Conservation (phyloP, 305 asterid genomes). For the Fraxinus floribunda region DNA sequence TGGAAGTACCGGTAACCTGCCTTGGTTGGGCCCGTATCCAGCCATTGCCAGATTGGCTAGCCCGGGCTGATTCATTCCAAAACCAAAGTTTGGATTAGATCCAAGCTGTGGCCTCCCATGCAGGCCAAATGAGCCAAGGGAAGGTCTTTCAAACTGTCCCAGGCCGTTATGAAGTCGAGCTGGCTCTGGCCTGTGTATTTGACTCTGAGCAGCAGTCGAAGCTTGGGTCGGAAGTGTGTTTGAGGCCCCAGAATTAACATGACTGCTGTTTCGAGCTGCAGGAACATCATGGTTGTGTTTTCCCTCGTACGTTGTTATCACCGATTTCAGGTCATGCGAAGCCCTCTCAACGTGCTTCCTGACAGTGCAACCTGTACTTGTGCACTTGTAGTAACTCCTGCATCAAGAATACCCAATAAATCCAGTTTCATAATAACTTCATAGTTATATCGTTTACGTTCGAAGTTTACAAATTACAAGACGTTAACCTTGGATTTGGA, state of each 20-base stretch:
- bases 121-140: slow-evolving; percentile 42
- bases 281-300: slow-evolving; percentile 96
- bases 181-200: slow-evolving; percentile 56
- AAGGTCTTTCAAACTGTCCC: slow-evolving; percentile 49
- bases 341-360: slow-evolving; percentile 94
- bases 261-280: slow-evolving; percentile 72
- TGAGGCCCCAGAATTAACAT: slow-evolving; percentile 35
- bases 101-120: slow-evolving; percentile 51
- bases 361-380: slow-evolving; percentile 77
- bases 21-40: slow-evolving; percentile 44
- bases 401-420: slow-evolving; percentile 2
- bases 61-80: slow-evolving; percentile 54
- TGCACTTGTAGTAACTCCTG: slow-evolving; percentile 98
- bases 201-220: slow-evolving; percentile 32
- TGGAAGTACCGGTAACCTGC: slow-evolving; percentile 31
- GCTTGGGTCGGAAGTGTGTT: slow-evolving; percentile 32
- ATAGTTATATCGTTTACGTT: background rate
- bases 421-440: background rate
- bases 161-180: slow-evolving; percentile 48
- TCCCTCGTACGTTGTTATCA: slow-evolving; percentile 87
- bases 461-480: background rate
- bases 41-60: slow-evolving; percentile 37
- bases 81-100: slow-evolving; percentile 46
- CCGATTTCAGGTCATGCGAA: slow-evolving; percentile 78
- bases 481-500: slow-evolving; percentile 82